Percentiles rank a stretch among this genome's conserved stretches.
phyloP scores from a whole-genome alignment of 345 rosid genomes.

The Eutrema japonicum region DNA sequence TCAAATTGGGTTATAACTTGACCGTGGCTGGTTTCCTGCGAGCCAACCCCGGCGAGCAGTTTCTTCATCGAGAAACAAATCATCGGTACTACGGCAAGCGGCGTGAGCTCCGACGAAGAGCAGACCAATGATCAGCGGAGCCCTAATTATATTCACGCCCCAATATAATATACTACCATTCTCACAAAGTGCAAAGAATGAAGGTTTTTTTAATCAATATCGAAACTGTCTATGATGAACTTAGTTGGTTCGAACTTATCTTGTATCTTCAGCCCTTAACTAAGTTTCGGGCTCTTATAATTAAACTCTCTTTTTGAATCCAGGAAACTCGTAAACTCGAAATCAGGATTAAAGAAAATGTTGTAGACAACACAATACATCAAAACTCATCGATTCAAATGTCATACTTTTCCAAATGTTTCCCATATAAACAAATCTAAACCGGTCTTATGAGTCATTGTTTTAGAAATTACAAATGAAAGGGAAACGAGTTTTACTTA shows the following conservation, averaged over 20 bases:
- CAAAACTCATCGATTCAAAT: background rate
- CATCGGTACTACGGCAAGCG: constrained; percentile 61
- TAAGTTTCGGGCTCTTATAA: too few species aligned
- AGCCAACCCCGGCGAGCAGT: constrained; percentile 64
- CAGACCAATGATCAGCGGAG: constrained; percentile 62
- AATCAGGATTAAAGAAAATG: background rate
- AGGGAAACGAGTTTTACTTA: background rate
- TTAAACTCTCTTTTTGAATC: too few species aligned
- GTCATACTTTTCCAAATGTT: background rate
- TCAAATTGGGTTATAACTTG: constrained; percentile 64
- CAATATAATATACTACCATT: too few species aligned
- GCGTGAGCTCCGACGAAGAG: constrained; percentile 67
- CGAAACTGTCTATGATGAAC: too few species aligned
- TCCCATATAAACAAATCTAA: background rate
- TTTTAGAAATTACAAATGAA: constrained; percentile 11
- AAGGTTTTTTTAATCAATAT: too few species aligned
- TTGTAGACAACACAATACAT: background rate
- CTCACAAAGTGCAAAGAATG: too few species aligned
- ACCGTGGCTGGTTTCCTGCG: constrained; percentile 53
- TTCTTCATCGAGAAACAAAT: constrained; percentile 77
- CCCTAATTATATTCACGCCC: background rate
- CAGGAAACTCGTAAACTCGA: background rate
- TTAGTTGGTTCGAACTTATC: too few species aligned
- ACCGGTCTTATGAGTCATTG: background rate
- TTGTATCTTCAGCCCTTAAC: too few species aligned